Percentiles rank a stretch among this genome's conserved stretches.
phyloP scores from a whole-genome alignment of 1,284 basidiomycete species.

The Cutaneotrichosporon spelunceum region DNA sequence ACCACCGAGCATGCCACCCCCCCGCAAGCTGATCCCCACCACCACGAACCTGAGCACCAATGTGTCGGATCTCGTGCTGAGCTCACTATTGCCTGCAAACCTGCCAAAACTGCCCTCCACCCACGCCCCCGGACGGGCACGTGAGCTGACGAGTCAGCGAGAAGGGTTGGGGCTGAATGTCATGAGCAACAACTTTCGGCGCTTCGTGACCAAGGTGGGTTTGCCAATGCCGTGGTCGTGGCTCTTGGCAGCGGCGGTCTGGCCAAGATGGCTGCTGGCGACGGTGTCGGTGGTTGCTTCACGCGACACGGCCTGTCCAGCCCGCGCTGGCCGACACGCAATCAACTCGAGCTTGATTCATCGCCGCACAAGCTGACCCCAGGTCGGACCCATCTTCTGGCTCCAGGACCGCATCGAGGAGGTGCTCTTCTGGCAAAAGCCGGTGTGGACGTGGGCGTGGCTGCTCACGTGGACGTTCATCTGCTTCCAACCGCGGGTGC shows the following conservation, averaged over 20 bases:
- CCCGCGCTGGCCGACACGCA: background rate
- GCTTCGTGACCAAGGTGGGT: conserved; percentile 48
- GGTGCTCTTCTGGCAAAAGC: conserved; percentile 51
- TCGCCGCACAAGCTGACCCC: conserved; percentile 3
- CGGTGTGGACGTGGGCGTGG: conserved; percentile 49
- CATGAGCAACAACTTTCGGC: conserved; percentile 49
- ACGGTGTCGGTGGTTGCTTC: background rate
- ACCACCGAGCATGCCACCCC: conserved; percentile 12
- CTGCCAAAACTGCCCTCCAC: conserved; percentile 37
- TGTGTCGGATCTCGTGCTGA: conserved; percentile 45
- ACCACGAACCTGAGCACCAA: conserved; percentile 34
- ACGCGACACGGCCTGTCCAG: background rate
- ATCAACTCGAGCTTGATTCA: background rate
- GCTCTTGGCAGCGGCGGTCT: background rate
- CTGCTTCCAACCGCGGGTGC: conserved; percentile 48
- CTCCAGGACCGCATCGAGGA: conserved; percentile 51
- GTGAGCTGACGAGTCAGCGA: conserved; percentile 44
- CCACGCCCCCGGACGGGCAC: conserved; percentile 10
- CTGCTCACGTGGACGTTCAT: conserved; percentile 49
- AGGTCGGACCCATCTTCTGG: conserved; percentile 52
- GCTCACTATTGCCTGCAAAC: conserved; percentile 42
- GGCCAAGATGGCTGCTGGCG: too few relatives aligned
- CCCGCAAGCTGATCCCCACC: conserved; percentile 29
- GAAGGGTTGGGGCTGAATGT: conserved; percentile 44
- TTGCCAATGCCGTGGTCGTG: background rate